Base-by-base conservation (phyloP, 352 stramenopile genomes). In the Pythium chondricola region DNA sequence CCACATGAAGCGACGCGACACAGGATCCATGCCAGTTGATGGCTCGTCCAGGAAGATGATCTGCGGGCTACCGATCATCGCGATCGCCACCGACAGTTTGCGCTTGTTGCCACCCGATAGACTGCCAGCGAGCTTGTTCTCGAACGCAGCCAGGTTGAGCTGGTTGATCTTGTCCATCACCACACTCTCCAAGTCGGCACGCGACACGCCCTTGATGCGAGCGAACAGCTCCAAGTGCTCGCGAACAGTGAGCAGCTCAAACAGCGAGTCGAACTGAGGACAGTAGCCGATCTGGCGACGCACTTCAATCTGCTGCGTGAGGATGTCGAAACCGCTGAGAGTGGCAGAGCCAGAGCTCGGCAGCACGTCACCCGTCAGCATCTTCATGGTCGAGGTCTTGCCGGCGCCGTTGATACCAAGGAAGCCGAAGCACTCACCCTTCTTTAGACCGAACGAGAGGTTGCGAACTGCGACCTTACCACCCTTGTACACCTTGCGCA, bases 381-480 rank as follows among this genome's bases (percentile, higher is more conserved):
- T 96, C 52, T 94, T 96, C 67, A 98, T 95, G 8, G 92, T 96
- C 18, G 93, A 97, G 10, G 88, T 96, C 59, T 98, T 98, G 27
- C 93, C 93, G 6, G 77, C 93, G 25, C 92, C 90, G 46, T 98
- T 98, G 49, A 97, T 94, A 22, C 93, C 93, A 6, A 98, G 69
- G 44, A 97, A 91, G 4, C 93, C 93, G 63, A 98, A 97, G 50
- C 88, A 96, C 55, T 98, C 85, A n/a, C 93, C 88, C 6, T 67
- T 63, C 61, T 97, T 58, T 20, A 96, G 55, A 17, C 68, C 81
- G 25, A 96, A 91, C 2, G 72, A 88, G 18, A 97, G 43, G 25
- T 83, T 62, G 25, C 65, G 55, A 16, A 93, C 74, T 0, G 81
- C 88, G 29, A 84, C 69, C 55, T 95, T 97, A 33, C 73, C 58